Evolutionary conservation across 352 stramenopile species (phyloP), one percentile per base, ranked within the genome.

Genomic region (Globisporangium parvum): DNA sequence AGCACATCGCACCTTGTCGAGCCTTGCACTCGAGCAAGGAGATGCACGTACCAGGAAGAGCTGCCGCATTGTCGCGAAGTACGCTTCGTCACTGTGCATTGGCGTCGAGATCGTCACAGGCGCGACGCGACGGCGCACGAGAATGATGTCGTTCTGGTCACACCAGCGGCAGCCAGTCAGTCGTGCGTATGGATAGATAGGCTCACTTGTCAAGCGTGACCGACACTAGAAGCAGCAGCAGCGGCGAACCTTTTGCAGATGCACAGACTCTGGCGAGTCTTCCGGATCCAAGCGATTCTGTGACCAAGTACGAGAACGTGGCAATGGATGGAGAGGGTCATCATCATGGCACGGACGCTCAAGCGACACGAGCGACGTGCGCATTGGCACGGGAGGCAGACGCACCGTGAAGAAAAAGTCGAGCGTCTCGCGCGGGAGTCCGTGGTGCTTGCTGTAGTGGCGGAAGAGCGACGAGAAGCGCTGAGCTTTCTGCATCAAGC

Each of bases 391-490:
- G 37, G n/a, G n/a, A n/a, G n/a, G n/a, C n/a, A n/a, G 31, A 56
- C 51, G 51, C 53, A 93, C 88, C 59, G 88, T 96, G 67, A 99
- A 99, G 75, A 98, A 98, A 62, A 98, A 99, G 64, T 98, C 96
- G 37, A 99, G 77, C 58, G 96, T 92, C 55, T 99, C 95, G 63
- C 98, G 97, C 10, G 94, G 80, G 42, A 99, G 64, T 5, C 96
- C 96, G 72, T 99, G 96, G 75, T 99, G 97, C 71, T 99, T 99
- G 67, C 94, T 98, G 72, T 99, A 99, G 75, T 99, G 96, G 48
- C 95, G 94, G 63, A 99, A 98, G 20, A 98, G 85, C 53, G 87
- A 98, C 28, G 92, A 98, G 69, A 99, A 99, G 20, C 94, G 88
- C 77, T 99, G 96, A 20, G 95, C 98, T 72, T 98, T 98, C 51